phyloP scores from a whole-genome alignment of 1,139 yeast species.

The Yamadazyma atlantica region DNA sequence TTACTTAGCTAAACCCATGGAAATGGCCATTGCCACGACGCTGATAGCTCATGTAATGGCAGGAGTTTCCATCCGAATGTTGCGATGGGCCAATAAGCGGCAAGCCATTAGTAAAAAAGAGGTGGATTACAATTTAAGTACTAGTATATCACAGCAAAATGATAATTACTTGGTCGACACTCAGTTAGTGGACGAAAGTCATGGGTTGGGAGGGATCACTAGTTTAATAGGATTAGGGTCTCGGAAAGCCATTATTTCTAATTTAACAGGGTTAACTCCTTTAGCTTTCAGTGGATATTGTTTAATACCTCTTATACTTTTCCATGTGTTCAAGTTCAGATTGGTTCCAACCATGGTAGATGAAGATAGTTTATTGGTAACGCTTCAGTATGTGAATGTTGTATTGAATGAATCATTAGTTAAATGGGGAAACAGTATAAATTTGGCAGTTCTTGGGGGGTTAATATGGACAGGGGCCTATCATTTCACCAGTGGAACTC shows the following conservation, averaged over 20 bases:
- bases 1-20: constrained; percentile 56
- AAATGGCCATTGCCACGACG: constrained; percentile 48
- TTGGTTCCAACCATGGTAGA: constrained; percentile 51
- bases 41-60: constrained; percentile 49
- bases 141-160: constrained; percentile 2
- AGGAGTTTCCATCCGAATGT: constrained; percentile 51
- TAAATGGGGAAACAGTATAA: constrained; percentile 20
- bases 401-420: constrained; percentile 28
- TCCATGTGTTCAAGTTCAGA: constrained; percentile 52
- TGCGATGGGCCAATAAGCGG: constrained; percentile 20
- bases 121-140: neutral
- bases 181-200: constrained; percentile 36
- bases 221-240: constrained; percentile 55
- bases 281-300: constrained; percentile 61
- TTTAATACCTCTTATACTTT: constrained; percentile 42
- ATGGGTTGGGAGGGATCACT: constrained; percentile 61
- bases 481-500: constrained; percentile 38
- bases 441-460: constrained; percentile 19
- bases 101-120: constrained; percentile 7
- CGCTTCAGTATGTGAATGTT: constrained; percentile 53
- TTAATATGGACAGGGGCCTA: constrained; percentile 29
- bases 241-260: constrained; percentile 43
- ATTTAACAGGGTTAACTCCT: constrained; percentile 38
- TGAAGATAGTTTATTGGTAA: constrained; percentile 64
- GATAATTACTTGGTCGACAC: constrained; percentile 12